phyloP scores from a whole-genome alignment of 164 flowering plant genomes.

The Aristolochia contorta region DNA sequence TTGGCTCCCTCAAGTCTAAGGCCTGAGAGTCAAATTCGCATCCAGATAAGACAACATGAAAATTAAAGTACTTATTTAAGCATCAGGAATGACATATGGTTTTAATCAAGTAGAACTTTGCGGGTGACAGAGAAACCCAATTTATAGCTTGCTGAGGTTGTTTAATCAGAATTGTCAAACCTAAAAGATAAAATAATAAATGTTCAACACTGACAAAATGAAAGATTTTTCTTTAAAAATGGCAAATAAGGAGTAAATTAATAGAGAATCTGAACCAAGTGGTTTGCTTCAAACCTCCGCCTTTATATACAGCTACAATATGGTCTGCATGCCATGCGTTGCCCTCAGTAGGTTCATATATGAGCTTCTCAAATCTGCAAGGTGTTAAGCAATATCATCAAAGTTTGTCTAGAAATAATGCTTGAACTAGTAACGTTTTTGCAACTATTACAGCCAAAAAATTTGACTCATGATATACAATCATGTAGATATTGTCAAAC shows the following conservation, averaged over 20 bases:
- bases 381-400: constrained; percentile 4
- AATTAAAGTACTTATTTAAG: too few relatives aligned
- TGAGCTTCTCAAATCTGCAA: constrained; percentile 68
- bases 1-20: neutral
- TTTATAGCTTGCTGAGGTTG: too few relatives aligned
- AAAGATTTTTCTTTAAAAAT: neutral
- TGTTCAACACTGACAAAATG: neutral
- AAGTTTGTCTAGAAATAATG: neutral
- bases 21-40: neutral
- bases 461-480: too few relatives aligned
- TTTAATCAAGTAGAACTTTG: too few relatives aligned
- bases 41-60: too few relatives aligned
- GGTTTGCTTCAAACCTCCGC: constrained; percentile 56
- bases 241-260: too few relatives aligned
- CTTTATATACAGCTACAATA: constrained; percentile 65
- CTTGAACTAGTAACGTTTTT: too few relatives aligned
- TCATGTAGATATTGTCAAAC: too few relatives aligned
- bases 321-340: constrained; percentile 99
- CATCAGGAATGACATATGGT: too few relatives aligned
- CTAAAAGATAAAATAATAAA: too few relatives aligned
- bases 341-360: constrained; percentile 61
- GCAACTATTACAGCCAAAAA: too few relatives aligned
- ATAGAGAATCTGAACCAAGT: neutral
- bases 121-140: too few relatives aligned
- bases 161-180: neutral